Base-by-base conservation (phyloP, 257 asterid genomes). In the Solanum neorickii region DNA sequence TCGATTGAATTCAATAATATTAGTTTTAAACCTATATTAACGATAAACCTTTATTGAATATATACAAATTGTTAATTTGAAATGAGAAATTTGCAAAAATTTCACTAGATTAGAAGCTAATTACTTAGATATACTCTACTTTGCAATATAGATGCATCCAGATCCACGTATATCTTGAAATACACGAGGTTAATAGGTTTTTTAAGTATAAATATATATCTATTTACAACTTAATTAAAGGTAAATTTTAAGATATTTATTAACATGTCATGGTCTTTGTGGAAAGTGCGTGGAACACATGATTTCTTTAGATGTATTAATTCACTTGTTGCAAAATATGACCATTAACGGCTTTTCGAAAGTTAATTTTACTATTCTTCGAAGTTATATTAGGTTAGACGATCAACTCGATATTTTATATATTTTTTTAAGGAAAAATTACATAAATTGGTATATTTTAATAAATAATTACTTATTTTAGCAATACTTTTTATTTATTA, bases 301-400 rank as follows among this genome's bases (percentile, higher is more conserved):
- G 11, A 52, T 52, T 23, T 16, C 20, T 31, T 70, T 75, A 75
- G 12, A 75, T 75, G 82, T 6, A 39, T 33, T 33, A 33, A 37
- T 73, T 37, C 20, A 75, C 52, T 75, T 39, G 12, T 35, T 16
- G 11, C 80, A 33, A 18, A 35, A 33, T 62, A 62, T 39, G 52
- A 37, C 82, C 5, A 33, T 1, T 33, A 3, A 33, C 5, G 0
- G 0, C 14, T 62, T 62, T 5, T 10, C 1, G 0, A 62, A n/a
- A 62, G 15, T 62, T 0, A 62, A 62, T 62, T 62, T 62, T 12
- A 62, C 0, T 23, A 1, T 62, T 62, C 15, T 10, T 62, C 0
- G 3, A 23, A 20, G 7, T 6, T 62, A 62, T 4, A 62, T 62
- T 23, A 5, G 3, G 13, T n/a, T n/a, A 62, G 3, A 62, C 1